These are phyloP conservation scores for Vanrija sp. DNA, from an alignment of 1,284 basidiomycete genomes.

Conservation along the genomic window DNA sequence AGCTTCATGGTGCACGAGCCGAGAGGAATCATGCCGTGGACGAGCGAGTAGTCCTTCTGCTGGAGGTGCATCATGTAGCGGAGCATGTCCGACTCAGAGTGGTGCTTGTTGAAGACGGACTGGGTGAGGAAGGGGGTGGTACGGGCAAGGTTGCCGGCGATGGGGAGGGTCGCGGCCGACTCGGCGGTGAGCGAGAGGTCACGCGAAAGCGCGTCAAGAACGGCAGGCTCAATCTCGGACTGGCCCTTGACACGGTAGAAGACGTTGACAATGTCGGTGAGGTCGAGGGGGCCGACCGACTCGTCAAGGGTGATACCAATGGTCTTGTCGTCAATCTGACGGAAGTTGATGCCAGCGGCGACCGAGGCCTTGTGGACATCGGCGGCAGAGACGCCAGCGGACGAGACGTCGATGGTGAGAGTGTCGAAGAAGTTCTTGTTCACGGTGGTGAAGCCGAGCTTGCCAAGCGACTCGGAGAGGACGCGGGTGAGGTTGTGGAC, in stretches of 20 bases:
- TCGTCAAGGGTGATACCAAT: constrained; percentile 93
- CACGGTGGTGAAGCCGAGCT: constrained; percentile 63
- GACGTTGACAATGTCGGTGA: constrained; percentile 74
- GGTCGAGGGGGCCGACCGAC: constrained; percentile 70
- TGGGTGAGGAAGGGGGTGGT: constrained; percentile 76
- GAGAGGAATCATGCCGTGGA: constrained; percentile 95
- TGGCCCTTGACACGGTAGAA: constrained; percentile 58
- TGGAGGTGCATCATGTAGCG: constrained; percentile 93
- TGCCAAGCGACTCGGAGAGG: constrained; percentile 65
- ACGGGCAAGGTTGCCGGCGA: constrained; percentile 57
- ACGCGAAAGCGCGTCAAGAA: constrained; percentile 44
- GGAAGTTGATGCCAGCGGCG: constrained; percentile 75
- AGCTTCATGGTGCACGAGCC: constrained; percentile 97
- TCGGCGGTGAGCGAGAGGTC: constrained; percentile 33
- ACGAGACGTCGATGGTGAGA: constrained; percentile 72
- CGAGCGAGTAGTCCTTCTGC: constrained; percentile 89
- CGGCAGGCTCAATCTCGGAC: constrained; percentile 42
- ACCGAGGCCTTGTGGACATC: constrained; percentile 67
- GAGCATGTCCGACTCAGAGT: constrained; percentile 97
- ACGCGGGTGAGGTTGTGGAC: constrained; percentile 85
- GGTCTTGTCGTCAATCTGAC: constrained; percentile 67
- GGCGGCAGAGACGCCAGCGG: constrained; percentile 56
- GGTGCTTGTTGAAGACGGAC: constrained; percentile 89
- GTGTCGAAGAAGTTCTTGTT: constrained; percentile 86
- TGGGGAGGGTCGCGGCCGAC: constrained; percentile 50